These are phyloP conservation scores for Lentinula novae-zelandiae DNA, from an alignment of 1,284 basidiomycete genomes.

Conservation along the genomic window DNA sequence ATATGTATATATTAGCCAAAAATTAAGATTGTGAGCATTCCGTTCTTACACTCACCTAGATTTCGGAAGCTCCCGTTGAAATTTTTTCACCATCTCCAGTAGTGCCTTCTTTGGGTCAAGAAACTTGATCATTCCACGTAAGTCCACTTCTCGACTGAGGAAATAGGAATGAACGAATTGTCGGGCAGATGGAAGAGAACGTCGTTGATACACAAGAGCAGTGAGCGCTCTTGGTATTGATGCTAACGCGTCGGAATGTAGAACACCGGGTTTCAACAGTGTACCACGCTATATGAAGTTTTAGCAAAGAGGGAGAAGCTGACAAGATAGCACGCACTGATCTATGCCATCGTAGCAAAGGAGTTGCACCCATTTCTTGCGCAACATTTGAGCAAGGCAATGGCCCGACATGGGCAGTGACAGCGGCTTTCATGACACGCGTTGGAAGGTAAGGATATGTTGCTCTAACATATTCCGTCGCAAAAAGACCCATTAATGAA, in stretches of 20 bases:
- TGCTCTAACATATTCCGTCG: conserved; percentile 80
- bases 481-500: conserved; percentile 87
- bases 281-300: conserved; percentile 41
- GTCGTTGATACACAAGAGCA: conserved; percentile 76
- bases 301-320: conserved; percentile 6
- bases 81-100: conserved; percentile 73
- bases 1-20: conserved; percentile 6
- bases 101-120: conserved; percentile 81
- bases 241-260: conserved; percentile 70
- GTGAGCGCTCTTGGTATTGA: conserved; percentile 73
- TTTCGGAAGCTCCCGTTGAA: conserved; percentile 69
- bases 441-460: conserved; percentile 92
- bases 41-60: conserved; percentile 52
- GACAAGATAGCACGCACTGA: conserved; percentile 39
- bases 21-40: background rate
- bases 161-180: conserved; percentile 86
- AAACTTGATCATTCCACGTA: conserved; percentile 87
- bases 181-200: conserved; percentile 75
- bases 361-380: conserved; percentile 73
- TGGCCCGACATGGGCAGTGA: conserved; percentile 89
- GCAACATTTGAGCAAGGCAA: conserved; percentile 81
- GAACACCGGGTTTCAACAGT: conserved; percentile 43
- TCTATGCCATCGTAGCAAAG: conserved; percentile 69
- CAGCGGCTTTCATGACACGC: conserved; percentile 83
- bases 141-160: conserved; percentile 77